These are phyloP conservation scores for Tanacetum coccineum DNA, from an alignment of 129 eudicot genomes.

Conservation along the genomic window DNA sequence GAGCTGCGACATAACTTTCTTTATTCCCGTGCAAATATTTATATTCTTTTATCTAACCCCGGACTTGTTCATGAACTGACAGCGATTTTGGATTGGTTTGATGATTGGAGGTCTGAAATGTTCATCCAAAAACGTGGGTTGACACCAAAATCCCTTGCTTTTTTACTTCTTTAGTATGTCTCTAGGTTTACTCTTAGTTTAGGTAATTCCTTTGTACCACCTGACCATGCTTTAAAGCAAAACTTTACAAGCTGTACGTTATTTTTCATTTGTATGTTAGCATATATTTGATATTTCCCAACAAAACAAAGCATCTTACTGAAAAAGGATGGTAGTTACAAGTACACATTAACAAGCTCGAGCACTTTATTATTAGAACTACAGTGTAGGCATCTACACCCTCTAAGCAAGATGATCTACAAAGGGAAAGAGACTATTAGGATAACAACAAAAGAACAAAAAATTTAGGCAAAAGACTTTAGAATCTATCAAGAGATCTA, in stretches of 20 bases:
- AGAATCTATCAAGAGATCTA: background rate
- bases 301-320: constrained; percentile 1
- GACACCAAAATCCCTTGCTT: background rate
- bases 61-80: constrained; percentile 3
- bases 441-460: background rate
- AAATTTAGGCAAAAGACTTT: background rate
- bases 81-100: constrained; percentile 5
- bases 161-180: constrained; percentile 6
- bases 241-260: too few species aligned
- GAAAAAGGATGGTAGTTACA: background rate
- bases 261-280: too few species aligned
- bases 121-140: constrained; percentile 16
- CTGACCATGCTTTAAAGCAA: constrained; percentile 8
- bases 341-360: constrained; percentile 8
- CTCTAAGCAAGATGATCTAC: constrained; percentile 6
- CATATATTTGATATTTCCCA: background rate
- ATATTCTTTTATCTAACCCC: background rate
- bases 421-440: background rate
- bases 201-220: constrained; percentile 7
- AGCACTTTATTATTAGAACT: background rate
- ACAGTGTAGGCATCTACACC: background rate
- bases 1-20: background rate
- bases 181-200: constrained; percentile 8
- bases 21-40: background rate
- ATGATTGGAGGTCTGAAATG: constrained; percentile 5